phyloP scores from a whole-genome alignment of 2,329 filamentous ascomycete species.

The Pseudopyricularia cyperi region DNA sequence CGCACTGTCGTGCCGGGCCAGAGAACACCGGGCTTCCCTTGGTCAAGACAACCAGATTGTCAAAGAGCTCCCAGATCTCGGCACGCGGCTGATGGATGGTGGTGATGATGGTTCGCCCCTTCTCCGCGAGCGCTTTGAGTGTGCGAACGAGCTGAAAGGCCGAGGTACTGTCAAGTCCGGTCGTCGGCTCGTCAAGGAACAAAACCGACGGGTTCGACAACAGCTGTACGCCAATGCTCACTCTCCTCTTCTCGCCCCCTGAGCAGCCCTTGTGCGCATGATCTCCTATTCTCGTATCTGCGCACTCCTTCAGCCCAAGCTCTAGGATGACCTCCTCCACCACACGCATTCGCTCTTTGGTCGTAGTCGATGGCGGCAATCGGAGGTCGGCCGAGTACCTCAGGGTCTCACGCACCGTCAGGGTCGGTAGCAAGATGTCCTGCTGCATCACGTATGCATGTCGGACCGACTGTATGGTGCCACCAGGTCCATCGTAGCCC shows the following conservation, averaged over 20 bases:
- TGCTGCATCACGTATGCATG: constrained; percentile 58
- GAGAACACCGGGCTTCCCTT: constrained; percentile 57
- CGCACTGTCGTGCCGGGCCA: constrained; percentile 41
- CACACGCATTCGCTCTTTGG: constrained; percentile 48
- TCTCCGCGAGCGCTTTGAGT: constrained; percentile 51
- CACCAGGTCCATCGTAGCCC: constrained; percentile 17
- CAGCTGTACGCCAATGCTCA: constrained; percentile 66
- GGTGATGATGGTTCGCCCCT: constrained; percentile 58
- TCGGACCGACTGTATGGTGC: constrained; percentile 26
- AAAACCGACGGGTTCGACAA: constrained; percentile 67
- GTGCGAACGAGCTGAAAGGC: constrained; percentile 63
- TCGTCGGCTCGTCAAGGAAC: constrained; percentile 70
- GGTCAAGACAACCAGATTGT: constrained; percentile 56
- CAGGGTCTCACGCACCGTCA: constrained; percentile 66
- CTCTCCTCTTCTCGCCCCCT: constrained; percentile 64
- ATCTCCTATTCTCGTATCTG: constrained; percentile 60
- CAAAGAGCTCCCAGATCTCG: constrained; percentile 69
- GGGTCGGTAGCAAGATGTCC: constrained; percentile 57
- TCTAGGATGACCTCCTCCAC: constrained; percentile 70
- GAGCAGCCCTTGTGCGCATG: constrained; percentile 59
- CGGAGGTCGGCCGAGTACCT: constrained; percentile 61
- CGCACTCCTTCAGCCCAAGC: constrained; percentile 64
- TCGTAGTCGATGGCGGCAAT: constrained; percentile 47
- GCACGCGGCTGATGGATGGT: constrained; percentile 69
- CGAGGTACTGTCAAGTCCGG: constrained; percentile 60